A percentile compares a stretch with the other conserved stretches of the same genome.
Evolutionary conservation across 495 filamentous ascomycete genomes (phyloP).

Genomic region (Podospora australis): DNA sequence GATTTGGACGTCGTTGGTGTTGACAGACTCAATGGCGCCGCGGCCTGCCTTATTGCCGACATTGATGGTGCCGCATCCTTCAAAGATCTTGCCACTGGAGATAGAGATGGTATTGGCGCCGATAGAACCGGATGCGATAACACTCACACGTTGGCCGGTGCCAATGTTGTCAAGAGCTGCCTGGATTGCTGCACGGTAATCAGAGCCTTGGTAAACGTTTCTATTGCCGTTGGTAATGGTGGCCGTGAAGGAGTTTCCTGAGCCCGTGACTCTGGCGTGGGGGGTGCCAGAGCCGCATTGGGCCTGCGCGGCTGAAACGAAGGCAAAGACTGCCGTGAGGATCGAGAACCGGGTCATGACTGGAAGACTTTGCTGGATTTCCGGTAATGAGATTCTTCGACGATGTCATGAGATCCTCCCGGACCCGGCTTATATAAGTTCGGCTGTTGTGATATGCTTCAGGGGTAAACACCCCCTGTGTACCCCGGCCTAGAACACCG

Average conservation of each 20-base stretch:
- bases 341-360: conserved; percentile 10
- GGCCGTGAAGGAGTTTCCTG: conserved; percentile 30
- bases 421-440: no score
- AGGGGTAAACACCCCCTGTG: no score
- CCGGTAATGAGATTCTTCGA: no score
- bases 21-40: conserved; percentile 38
- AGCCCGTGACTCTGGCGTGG: conserved; percentile 35
- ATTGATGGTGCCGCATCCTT: conserved; percentile 45
- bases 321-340: conserved; percentile 24
- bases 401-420: no score
- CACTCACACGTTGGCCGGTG: conserved; percentile 48
- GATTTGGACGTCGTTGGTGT: conserved; percentile 32
- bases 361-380: no score
- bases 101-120: conserved; percentile 46
- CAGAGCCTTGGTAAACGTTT: conserved; percentile 33
- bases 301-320: conserved; percentile 21
- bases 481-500: no score
- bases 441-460: no score
- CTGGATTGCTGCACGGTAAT: conserved; percentile 41
- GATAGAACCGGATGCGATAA: conserved; percentile 55
- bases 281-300: conserved; percentile 37
- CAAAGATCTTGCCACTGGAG: conserved; percentile 39
- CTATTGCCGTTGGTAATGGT: conserved; percentile 23
- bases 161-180: conserved; percentile 43
- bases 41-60: conserved; percentile 32